Base-by-base conservation (phyloP, 495 filamentous ascomycete genomes). In the Halenospora varia region DNA sequence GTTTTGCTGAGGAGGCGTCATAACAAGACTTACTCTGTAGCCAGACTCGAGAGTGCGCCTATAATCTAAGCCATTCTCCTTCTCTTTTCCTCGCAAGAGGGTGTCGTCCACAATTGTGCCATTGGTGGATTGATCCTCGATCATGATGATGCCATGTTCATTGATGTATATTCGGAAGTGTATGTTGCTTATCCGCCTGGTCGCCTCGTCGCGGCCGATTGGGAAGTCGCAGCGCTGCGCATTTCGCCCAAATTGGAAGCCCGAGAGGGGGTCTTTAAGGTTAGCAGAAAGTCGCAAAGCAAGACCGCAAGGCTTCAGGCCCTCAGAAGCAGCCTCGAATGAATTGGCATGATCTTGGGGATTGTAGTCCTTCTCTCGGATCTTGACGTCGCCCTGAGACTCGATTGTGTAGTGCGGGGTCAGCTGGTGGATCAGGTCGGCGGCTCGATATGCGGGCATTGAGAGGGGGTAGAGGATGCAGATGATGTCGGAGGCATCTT, bases 131-230 rank as follows among this genome's bases (percentile, higher is more conserved):
- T 81, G 79, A 61, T 98, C 94, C 68, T 96, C 84, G 3, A 97
- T 71, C 92, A 98, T 96, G 62, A 97, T 74, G 44, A 87, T 83
- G 10, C 83, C 88, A 47, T 88, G 80, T 2, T 81, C 71, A 54
- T 90, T 97, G 51, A 96, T 71, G 64, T 86, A 95, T 54, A 98
- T 96, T 29, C 90, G 85, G 68, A 96, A 98, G 65, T 98, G 94
- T 11, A 82, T 76, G 66, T 96, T 96, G 71, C 92, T 96, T 39
- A 97, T 75, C 18, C 85, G 80, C 51, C 71, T 81, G 51, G 76
- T 69, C 1, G 82, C 77, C 48, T 86, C 77, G 46, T 79, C 68
- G 17, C 68, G 55, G 8, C 75, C 66, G 20, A 93, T 77, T 29
- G 86, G 73, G 26, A 97, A 76, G 68, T 98, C 95, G 67, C 88